phyloP scores from a whole-genome alignment of 169 alveolate genomes.

The Perkinsus marinus region DNA sequence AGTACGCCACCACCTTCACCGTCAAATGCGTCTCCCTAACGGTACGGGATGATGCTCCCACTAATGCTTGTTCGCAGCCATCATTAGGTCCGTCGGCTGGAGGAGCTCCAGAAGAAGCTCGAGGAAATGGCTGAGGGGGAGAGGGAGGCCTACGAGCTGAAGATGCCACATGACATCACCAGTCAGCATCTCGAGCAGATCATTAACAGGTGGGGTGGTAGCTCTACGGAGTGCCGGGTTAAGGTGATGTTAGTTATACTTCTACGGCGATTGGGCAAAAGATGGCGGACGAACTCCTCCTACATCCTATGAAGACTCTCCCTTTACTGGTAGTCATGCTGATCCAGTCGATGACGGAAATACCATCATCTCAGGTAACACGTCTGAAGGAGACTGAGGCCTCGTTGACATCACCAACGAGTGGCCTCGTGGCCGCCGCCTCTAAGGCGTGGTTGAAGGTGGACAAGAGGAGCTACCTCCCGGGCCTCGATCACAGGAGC shows the following conservation, averaged over 20 bases:
- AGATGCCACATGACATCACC: background rate
- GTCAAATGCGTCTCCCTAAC: background rate
- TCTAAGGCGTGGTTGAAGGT: background rate
- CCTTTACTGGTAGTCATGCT: background rate
- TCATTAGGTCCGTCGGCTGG: background rate
- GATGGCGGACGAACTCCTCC: background rate
- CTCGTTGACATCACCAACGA: background rate
- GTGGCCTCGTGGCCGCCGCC: background rate
- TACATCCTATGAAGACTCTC: background rate
- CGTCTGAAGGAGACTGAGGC: background rate
- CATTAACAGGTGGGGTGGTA: background rate
- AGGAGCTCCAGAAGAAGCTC: background rate
- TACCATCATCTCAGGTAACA: background rate
- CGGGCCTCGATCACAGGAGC: background rate
- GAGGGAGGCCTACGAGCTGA: background rate
- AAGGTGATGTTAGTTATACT: background rate
- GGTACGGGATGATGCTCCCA: background rate
- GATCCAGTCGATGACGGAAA: background rate
- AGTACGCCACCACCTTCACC: background rate
- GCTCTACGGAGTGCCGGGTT: no score
- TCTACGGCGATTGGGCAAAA: background rate
- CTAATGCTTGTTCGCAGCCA: background rate
- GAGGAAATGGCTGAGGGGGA: background rate
- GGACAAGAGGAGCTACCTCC: background rate
- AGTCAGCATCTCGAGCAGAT: background rate